These are phyloP conservation scores for Talaromyces sp. DNA, from an alignment of 2,329 filamentous ascomycete species.

Conservation along the genomic window DNA sequence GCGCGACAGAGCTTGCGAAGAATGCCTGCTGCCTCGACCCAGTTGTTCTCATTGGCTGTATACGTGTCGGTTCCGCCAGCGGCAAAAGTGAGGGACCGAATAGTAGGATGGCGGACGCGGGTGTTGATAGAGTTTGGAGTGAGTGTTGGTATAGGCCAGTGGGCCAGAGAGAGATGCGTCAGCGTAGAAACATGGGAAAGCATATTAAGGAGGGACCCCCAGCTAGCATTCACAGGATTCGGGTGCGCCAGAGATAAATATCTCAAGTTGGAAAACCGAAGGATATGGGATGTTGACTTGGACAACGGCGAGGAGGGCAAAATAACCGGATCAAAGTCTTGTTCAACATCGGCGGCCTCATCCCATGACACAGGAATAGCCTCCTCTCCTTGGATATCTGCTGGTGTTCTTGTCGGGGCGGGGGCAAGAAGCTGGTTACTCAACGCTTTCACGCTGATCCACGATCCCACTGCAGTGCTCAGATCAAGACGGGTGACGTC, in stretches of 20 bases:
- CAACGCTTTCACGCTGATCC: constrained; percentile 46
- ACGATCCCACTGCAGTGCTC: constrained; percentile 43
- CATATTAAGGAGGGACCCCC: constrained; percentile 51
- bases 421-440: constrained; percentile 35
- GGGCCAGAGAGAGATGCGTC: constrained; percentile 57
- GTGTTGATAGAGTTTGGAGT: constrained; percentile 44
- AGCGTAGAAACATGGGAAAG: constrained; percentile 50
- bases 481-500: constrained; percentile 51
- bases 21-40: constrained; percentile 51
- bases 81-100: constrained; percentile 13
- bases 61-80: constrained; percentile 51
- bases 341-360: constrained; percentile 16
- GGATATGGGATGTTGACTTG: constrained; percentile 18
- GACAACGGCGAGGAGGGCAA: constrained; percentile 11
- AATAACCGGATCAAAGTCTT: constrained; percentile 6
- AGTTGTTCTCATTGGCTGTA: constrained; percentile 49
- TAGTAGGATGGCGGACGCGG: constrained; percentile 35
- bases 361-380: constrained; percentile 38
- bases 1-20: constrained; percentile 51
- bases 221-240: constrained; percentile 40
- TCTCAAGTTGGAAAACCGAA: constrained; percentile 49
- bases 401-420: constrained; percentile 8
- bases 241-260: constrained; percentile 55
- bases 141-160: constrained; percentile 57
- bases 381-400: constrained; percentile 8